These are phyloP conservation scores for Thelonectria olida DNA, from an alignment of 2,329 filamentous ascomycete genomes.

Conservation along the genomic window DNA sequence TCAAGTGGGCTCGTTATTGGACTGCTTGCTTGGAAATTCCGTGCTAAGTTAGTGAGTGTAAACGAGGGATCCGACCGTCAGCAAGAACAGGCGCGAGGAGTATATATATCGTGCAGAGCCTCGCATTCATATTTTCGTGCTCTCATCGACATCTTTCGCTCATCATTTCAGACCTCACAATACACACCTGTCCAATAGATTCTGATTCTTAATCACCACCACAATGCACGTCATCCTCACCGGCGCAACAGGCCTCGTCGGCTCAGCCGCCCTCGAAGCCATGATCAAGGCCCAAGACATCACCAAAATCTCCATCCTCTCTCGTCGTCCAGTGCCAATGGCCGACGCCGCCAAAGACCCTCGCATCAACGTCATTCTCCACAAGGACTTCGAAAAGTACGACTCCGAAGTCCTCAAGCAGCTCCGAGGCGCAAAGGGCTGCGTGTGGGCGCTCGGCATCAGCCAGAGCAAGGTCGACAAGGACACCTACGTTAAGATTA, in stretches of 20 bases:
- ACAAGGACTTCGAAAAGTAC: conserved; percentile 73
- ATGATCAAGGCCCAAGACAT: conserved; percentile 66
- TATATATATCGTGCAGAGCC: conserved; percentile 1
- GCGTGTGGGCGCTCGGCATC: conserved; percentile 79
- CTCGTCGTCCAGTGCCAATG: conserved; percentile 70
- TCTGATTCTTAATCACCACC: too few relatives aligned
- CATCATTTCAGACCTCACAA: conserved; percentile 37
- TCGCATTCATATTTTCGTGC: background rate
- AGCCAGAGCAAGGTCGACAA: conserved; percentile 67
- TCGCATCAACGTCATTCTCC: conserved; percentile 72
- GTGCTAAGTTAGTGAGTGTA: background rate
- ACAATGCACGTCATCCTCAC: conserved; percentile 73
- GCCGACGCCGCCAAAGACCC: conserved; percentile 65
- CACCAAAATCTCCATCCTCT: conserved; percentile 74
- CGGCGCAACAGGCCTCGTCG: conserved; percentile 74
- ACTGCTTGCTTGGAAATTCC: background rate
- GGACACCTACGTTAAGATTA: conserved; percentile 76
- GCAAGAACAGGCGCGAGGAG: background rate
- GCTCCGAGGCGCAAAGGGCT: conserved; percentile 71
- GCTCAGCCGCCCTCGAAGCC: conserved; percentile 67
- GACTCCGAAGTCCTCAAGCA: conserved; percentile 63
- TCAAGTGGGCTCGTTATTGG: background rate
- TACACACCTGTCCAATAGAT: too few relatives aligned
- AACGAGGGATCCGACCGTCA: background rate
- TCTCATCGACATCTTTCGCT: background rate